Evolutionary conservation across 371 early-diverging fungal genomes (phyloP).

Genomic region (Actinomortierella ambigua): DNA sequence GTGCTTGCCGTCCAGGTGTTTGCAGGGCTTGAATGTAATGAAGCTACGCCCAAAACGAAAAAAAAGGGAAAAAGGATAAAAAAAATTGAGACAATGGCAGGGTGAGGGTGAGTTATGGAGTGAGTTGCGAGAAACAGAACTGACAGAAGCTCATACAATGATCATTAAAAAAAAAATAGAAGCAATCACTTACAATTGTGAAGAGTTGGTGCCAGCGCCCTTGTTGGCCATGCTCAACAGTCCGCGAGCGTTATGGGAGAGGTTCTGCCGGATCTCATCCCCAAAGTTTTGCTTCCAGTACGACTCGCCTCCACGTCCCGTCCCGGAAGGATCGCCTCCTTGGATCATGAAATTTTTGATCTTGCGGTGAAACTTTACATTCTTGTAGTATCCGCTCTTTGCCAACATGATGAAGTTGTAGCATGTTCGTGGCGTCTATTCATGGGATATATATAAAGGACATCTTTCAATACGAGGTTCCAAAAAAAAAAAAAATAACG

Average conservation of each 20-base stretch:
- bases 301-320: slow-evolving; percentile 87
- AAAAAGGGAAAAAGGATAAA: background rate
- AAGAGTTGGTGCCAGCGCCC: slow-evolving; percentile 85
- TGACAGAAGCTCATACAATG: background rate
- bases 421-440: slow-evolving; percentile 82
- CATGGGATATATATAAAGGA: background rate
- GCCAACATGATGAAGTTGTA: slow-evolving; percentile 92
- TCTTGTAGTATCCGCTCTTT: slow-evolving; percentile 83
- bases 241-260: slow-evolving; percentile 81
- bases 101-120: background rate
- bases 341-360: slow-evolving; percentile 95
- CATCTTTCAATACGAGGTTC: no score
- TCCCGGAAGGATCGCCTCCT: slow-evolving; percentile 95
- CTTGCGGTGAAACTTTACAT: slow-evolving; percentile 82
- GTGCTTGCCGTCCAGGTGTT: slow-evolving; percentile 91
- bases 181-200: slow-evolving; percentile 80
- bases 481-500: no score
- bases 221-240: slow-evolving; percentile 88
- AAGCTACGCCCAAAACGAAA: slow-evolving; percentile 57
- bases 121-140: no score
- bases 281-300: slow-evolving; percentile 81
- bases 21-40: slow-evolving; percentile 80
- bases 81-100: slow-evolving; percentile 1
- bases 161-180: slow-evolving; percentile 1
- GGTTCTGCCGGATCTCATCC: slow-evolving; percentile 78